Conservation (phyloP, 352 stramenopile genomes). For the Phytophthora palmivora region DNA sequence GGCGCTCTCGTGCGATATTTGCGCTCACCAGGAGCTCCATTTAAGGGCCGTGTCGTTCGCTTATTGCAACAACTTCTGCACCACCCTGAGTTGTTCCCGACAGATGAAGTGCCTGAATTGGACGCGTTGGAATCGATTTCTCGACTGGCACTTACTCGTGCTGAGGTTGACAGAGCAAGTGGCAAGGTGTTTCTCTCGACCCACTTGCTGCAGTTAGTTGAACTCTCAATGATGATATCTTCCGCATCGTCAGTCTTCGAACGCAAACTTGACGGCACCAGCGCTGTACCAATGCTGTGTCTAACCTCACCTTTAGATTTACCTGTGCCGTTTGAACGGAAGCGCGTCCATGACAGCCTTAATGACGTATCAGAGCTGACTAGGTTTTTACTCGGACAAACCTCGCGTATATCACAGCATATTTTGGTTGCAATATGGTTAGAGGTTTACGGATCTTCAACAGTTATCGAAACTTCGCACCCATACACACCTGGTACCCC, state of each 20-base stretch:
- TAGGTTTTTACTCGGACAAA: slow-evolving; percentile 69
- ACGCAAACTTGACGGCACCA: slow-evolving; percentile 22
- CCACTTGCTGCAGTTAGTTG: slow-evolving; percentile 80
- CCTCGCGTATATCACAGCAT: slow-evolving; percentile 51
- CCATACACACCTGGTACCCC: slow-evolving; percentile 49
- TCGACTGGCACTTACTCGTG: slow-evolving; percentile 60
- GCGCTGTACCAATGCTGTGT: background rate
- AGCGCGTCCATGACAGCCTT: slow-evolving; percentile 48
- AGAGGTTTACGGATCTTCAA: slow-evolving; percentile 71
- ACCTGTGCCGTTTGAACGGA: slow-evolving; percentile 53
- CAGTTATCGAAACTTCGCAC: slow-evolving; percentile 70
- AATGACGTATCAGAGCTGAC: slow-evolving; percentile 62
- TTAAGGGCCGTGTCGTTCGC: slow-evolving; percentile 81
- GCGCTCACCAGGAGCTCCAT: slow-evolving; percentile 76
- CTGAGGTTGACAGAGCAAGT: slow-evolving; percentile 60
- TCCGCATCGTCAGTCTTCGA: slow-evolving; percentile 48
- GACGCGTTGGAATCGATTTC: slow-evolving; percentile 69
- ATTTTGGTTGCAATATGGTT: slow-evolving; percentile 78
- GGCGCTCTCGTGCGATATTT: slow-evolving; percentile 82
- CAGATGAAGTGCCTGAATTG: slow-evolving; percentile 65
- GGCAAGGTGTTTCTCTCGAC: slow-evolving; percentile 78
- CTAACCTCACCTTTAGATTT: slow-evolving; percentile 37
- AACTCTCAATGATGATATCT: slow-evolving; percentile 72
- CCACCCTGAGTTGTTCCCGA: slow-evolving; percentile 61
- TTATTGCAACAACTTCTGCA: slow-evolving; percentile 83